These are phyloP conservation scores for Hericium rajendrae DNA, from an alignment of 768 basidiomycete genomes.

Conservation along the genomic window DNA sequence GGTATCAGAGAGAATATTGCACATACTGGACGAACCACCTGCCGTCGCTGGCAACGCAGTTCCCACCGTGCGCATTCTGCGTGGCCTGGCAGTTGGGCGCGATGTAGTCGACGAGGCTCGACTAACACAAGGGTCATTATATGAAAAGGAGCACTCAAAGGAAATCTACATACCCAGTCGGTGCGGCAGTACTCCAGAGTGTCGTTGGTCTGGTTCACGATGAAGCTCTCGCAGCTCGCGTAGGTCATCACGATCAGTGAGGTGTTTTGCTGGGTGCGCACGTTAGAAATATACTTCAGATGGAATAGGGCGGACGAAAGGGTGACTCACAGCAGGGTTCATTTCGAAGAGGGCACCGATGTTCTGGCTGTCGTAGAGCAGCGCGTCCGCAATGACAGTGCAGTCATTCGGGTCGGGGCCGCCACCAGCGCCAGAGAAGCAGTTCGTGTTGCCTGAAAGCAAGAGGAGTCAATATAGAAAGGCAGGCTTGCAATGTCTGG, in stretches of 20 bases:
- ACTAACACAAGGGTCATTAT: neutral
- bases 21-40: conserved; percentile 35
- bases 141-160: neutral
- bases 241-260: conserved; percentile 33
- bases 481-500: neutral
- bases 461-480: neutral
- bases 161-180: conserved; percentile 29
- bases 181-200: conserved; percentile 35
- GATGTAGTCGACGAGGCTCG: conserved; percentile 34
- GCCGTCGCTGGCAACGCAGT: conserved; percentile 37
- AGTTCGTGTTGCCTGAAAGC: conserved; percentile 23
- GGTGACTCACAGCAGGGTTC: neutral
- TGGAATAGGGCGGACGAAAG: neutral
- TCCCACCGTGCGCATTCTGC: conserved; percentile 42
- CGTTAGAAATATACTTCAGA: neutral
- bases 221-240: conserved; percentile 35
- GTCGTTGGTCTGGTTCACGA: conserved; percentile 35
- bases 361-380: conserved; percentile 38
- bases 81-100: conserved; percentile 37
- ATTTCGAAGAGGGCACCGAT: conserved; percentile 21
- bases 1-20: neutral
- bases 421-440: conserved; percentile 36
- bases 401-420: conserved; percentile 41
- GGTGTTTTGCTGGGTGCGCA: conserved; percentile 17
- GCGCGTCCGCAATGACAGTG: conserved; percentile 38